These are phyloP conservation scores for Telopea speciosissima DNA, from an alignment of 177 flowering plant species.

Conservation along the genomic window DNA sequence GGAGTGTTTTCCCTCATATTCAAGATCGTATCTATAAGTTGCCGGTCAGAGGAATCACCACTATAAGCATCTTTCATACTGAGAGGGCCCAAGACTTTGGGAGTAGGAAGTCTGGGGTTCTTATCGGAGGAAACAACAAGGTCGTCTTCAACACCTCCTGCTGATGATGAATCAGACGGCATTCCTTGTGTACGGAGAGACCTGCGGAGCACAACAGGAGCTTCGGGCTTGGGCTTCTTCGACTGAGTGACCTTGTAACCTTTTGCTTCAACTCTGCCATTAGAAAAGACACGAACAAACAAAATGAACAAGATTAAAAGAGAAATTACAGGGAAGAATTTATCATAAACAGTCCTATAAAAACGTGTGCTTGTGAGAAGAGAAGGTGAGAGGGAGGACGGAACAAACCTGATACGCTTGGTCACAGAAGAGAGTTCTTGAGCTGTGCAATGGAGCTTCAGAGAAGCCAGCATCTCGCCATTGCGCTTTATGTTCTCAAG, in stretches of 20 bases:
- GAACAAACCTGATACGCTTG: constrained; percentile 49
- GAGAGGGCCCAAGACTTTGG: constrained; percentile 26
- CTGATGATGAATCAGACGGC: constrained; percentile 39
- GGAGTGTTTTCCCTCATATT: constrained; percentile 20
- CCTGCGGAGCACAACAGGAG: constrained; percentile 46
- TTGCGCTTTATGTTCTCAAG: constrained; percentile 76
- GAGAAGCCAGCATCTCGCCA: constrained; percentile 57
- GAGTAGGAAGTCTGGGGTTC: neutral
- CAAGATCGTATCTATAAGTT: constrained; percentile 31
- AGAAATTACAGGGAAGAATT: neutral
- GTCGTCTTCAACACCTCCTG: constrained; percentile 25
- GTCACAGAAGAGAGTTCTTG: constrained; percentile 37
- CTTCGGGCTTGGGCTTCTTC: constrained; percentile 43
- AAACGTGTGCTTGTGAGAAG: too few species aligned
- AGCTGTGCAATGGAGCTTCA: constrained; percentile 41
- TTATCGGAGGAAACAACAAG: constrained; percentile 13
- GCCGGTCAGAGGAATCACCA: constrained; percentile 20
- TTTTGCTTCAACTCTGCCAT: constrained; percentile 39
- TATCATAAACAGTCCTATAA: neutral
- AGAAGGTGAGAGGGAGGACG: constrained; percentile 1
- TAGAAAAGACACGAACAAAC: neutral
- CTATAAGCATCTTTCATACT: constrained; percentile 34
- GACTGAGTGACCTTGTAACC: constrained; percentile 28
- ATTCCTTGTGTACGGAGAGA: constrained; percentile 64
- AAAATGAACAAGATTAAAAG: neutral